A percentile compares a stretch with the other conserved stretches of the same genome.
phyloP scores from a whole-genome alignment of 108 stramenopile genomes.

The Cyclotella choctawhatcheeana region DNA sequence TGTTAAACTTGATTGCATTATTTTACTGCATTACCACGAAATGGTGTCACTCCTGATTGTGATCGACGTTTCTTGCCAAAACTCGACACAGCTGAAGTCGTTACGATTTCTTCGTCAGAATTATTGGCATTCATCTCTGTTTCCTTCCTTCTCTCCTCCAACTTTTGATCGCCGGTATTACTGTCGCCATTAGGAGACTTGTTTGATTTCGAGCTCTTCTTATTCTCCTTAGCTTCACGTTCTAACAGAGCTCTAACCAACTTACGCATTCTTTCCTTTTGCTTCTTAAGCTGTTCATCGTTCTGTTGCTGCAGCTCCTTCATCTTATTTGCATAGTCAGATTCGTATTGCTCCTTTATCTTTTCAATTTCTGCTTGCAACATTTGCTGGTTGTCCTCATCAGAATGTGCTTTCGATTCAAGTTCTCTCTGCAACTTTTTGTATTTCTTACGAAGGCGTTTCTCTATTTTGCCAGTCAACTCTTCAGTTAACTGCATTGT shows the following conservation, averaged over 20 bases:
- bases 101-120: conserved; percentile 8
- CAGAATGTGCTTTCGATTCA: not conserved
- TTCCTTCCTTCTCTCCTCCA: conserved; percentile 24
- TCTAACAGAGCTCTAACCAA: conserved; percentile 45
- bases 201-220: not conserved
- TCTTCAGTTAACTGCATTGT: conserved; percentile 17
- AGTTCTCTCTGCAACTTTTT: conserved; percentile 33
- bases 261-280: conserved; percentile 50
- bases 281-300: conserved; percentile 29
- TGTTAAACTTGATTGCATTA: not conserved
- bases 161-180: not conserved
- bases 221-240: conserved; percentile 44
- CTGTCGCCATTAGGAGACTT: not conserved
- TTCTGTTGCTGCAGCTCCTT: conserved; percentile 33
- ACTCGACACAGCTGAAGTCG: not conserved
- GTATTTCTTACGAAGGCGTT: conserved; percentile 35
- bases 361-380: conserved; percentile 34
- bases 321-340: conserved; percentile 35
- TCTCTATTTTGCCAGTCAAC: conserved; percentile 38
- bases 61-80: not conserved
- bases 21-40: conserved; percentile 10
- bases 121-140: not conserved
- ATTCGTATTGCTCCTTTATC: conserved; percentile 36
- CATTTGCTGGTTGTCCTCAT: conserved; percentile 8
- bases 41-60: not conserved